Evolutionary conservation across 495 filamentous ascomycete genomes (phyloP), one percentile per base, ranked within the genome.

Genomic region (Penicillium ochrochloron): DNA sequence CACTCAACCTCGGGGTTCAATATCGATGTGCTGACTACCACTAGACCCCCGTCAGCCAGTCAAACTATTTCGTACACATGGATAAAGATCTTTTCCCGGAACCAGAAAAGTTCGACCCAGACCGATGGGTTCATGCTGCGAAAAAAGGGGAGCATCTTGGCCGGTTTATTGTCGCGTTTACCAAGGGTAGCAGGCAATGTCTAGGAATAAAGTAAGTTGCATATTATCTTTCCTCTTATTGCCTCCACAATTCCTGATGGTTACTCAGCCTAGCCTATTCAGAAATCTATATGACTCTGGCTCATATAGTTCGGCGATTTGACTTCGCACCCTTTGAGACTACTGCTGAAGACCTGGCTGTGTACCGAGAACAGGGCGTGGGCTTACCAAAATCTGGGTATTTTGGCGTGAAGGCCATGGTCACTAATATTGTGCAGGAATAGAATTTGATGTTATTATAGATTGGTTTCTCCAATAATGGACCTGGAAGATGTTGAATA

Each of bases 41-140:
- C 3, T 70, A 79, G 29, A 82, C 78, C 0, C 77, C 83, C 0
- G 74, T 87, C 35, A 80, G 79, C 56, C 82, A 82, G 70, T 79
- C 79, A 9, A 71, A 76, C 12, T 79, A 77, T 64, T 77, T 82
- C 60, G 73, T 83, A 10, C 83, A 85, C 64, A 76, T 73, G 56
- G 71, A 85, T 62, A 63, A 80, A 33, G 69, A 64, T 3, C 57
- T 85, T 12, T 87, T 84, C 62, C 81, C 83, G 0, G 65, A 82
- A 1, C 77, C 83, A 1, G 65, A 79, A 4, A 68, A 62, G 14
- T 86, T 83, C 64, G 60, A 74, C 15, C 85, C 86, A 0, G 77
- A 83, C 21, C 77, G 85, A 25, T 88, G 83, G 82, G 67, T 84
- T 25, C 62, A 67, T 9, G 69, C 73, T 5, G 53, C 58, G 12